Evolutionary conservation across 768 basidiomycete species (phyloP), one percentile per base, ranked within the genome.

Genomic region (Tylopilus plumbeoviolaceoides): DNA sequence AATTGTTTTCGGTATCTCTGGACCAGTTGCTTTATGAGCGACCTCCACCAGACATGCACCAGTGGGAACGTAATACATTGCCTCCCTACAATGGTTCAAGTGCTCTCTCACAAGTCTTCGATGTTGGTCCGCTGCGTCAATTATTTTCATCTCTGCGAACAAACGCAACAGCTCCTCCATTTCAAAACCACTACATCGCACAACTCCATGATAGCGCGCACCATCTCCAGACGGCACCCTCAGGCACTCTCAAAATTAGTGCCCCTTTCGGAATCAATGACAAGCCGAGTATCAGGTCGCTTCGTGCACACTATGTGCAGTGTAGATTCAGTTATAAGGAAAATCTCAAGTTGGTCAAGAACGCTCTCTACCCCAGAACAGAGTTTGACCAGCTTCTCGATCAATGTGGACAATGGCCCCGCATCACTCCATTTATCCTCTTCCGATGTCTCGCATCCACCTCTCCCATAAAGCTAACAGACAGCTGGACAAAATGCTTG

Each of bases 331-430:
- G 38, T 1, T 51, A 41, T 11, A 4, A 2, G 3, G 3, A 41
- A 1, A 2, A 4, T 41, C 3, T 53, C 7, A 2, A 4, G 7
- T 6, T 7, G 7, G 14, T 66, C 23, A 28, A 20, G 27, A 6
- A 39, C 1, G 1, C 2, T 25, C 53, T 61, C 46, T 62, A 17
- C 52, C 60, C 68, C 0, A 33, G 15, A 2, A 60, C 35, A 12
- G 14, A 18, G 5, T 39, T 48, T 1, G 68, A 71, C 33, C 30
- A 31, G 1, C 49, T 60, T 2, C 20, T 68, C 5, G 25, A 44
- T 23, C 31, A 25, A 20, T 56, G 64, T 0, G 65, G 65, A 17
- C 60, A 70, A 48, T 76, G 75, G 75, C 76, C 76, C 4, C 65
- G 68, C 10, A 46, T 72, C 7, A 70, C 71, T 6, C 31, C 31